Percentiles rank a stretch among this genome's conserved stretches.
These are phyloP conservation scores for Aspergillus aculeatus DNA, from an alignment of 2,329 filamentous ascomycete species.

Conservation along the genomic window DNA sequence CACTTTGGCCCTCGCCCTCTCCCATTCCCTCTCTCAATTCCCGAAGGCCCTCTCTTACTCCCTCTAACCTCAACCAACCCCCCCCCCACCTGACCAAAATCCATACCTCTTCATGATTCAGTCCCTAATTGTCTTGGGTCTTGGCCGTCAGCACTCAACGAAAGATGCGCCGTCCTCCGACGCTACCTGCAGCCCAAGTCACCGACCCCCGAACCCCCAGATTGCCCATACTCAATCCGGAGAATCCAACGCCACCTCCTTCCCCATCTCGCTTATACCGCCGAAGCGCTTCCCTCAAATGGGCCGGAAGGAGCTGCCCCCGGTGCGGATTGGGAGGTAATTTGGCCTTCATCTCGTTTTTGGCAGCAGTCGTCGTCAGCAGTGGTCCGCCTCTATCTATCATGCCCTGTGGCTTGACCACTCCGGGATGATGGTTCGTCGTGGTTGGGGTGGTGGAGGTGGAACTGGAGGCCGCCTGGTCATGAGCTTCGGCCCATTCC, in stretches of 20 bases:
- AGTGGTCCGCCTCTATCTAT: not conserved
- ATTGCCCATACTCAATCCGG: slow-evolving; percentile 47
- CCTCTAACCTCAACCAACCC: too few species aligned
- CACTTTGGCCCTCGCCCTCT: not conserved
- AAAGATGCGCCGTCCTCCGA: slow-evolving; percentile 46
- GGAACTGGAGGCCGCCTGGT: slow-evolving; percentile 56
- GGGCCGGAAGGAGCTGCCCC: slow-evolving; percentile 49
- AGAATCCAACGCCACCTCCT: slow-evolving; percentile 49
- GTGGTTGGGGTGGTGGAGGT: slow-evolving; percentile 25
- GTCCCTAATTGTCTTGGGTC: not conserved
- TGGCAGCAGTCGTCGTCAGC: not conserved
- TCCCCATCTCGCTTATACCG: slow-evolving; percentile 51
- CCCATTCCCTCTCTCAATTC: not conserved
- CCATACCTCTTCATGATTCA: not conserved
- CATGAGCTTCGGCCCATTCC: slow-evolving; percentile 50
- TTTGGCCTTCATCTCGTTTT: slow-evolving; percentile 24
- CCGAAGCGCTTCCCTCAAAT: slow-evolving; percentile 50
- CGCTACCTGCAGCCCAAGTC: slow-evolving; percentile 44
- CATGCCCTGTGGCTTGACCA: slow-evolving; percentile 5
- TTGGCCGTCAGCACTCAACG: slow-evolving; percentile 25
- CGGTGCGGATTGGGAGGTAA: slow-evolving; percentile 47
- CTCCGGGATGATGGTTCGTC: slow-evolving; percentile 10
- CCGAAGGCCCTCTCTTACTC: not conserved
- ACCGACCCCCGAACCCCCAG: slow-evolving; percentile 45
- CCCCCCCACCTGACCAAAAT: not conserved